Evolutionary conservation across 2,329 filamentous ascomycete species (phyloP).

Genomic region (Sarocladiaceae sp.): DNA sequence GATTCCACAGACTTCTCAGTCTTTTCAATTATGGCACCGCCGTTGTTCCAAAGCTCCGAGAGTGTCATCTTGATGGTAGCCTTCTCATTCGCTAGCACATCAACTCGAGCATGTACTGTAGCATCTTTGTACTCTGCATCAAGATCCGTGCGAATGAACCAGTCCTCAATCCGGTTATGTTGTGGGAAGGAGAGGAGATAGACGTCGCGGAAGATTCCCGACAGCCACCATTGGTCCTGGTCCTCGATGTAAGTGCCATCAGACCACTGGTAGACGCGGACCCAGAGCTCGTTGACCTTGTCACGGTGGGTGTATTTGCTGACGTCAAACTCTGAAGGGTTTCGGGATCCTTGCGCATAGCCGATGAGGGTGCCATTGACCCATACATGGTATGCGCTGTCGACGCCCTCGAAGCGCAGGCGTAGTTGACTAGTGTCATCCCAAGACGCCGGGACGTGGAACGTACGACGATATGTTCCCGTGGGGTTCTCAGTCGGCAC

Average conservation of each 20-base stretch:
- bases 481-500: conserved; percentile 59
- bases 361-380: conserved; percentile 60
- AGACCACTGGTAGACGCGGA: conserved; percentile 65
- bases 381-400: conserved; percentile 65
- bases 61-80: background rate
- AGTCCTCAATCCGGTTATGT: conserved; percentile 46
- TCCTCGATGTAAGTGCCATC: conserved; percentile 66
- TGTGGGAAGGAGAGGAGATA: conserved; percentile 50
- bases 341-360: conserved; percentile 63
- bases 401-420: conserved; percentile 65
- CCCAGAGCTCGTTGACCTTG: conserved; percentile 47
- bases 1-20: background rate
- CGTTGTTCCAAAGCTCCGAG: background rate
- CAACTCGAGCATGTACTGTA: background rate
- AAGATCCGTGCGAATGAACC: conserved; percentile 47
- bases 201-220: conserved; percentile 60
- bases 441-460: conserved; percentile 45
- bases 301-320: conserved; percentile 36
- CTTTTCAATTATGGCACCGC: background rate
- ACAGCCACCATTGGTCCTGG: conserved; percentile 64
- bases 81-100: background rate
- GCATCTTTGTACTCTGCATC: conserved; percentile 26
- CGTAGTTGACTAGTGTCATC: conserved; percentile 42
- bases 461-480: conserved; percentile 53
- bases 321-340: conserved; percentile 64